Evolutionary conservation across 2,329 filamentous ascomycete genomes (phyloP).

Genomic region (Paraphoma chrysanthemicola): DNA sequence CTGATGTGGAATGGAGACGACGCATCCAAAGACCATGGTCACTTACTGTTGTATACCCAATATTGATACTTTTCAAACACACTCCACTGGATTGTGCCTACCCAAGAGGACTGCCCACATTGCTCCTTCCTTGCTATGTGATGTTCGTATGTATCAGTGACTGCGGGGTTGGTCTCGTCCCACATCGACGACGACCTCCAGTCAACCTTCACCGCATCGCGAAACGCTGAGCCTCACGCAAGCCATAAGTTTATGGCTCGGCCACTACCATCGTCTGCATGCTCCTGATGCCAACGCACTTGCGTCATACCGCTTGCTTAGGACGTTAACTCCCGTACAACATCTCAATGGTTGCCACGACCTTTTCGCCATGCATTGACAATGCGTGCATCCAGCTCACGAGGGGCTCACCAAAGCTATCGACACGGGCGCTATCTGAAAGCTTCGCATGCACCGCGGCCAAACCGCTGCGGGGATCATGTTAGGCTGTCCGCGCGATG

Average conservation of each 20-base stretch:
- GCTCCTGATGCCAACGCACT: slow-evolving; percentile 16
- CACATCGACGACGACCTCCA: neutral
- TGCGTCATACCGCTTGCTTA: slow-evolving; percentile 14
- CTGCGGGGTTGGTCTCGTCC: neutral
- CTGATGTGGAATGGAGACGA: neutral
- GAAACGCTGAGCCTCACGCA: slow-evolving; percentile 4
- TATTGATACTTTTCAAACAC: neutral
- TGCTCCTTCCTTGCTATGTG: neutral
- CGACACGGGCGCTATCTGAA: neutral
- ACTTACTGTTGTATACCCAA: neutral
- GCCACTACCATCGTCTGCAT: slow-evolving; percentile 1
- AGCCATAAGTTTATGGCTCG: slow-evolving; percentile 1
- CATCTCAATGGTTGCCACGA: slow-evolving; percentile 13
- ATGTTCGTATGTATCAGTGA: neutral
- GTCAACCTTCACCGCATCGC: neutral
- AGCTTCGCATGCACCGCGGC: neutral
- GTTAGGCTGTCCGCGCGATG: slow-evolving; percentile 3
- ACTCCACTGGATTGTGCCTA: neutral
- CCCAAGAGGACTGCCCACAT: neutral
- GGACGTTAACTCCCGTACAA: neutral
- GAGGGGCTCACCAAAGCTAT: neutral
- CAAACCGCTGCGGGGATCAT: slow-evolving; percentile 17
- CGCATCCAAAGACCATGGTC: neutral
- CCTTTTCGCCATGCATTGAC: slow-evolving; percentile 6
- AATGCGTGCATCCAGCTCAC: neutral